Conservation (phyloP, 1,139 yeast genomes). For the Blastobotrys capitulatus region DNA sequence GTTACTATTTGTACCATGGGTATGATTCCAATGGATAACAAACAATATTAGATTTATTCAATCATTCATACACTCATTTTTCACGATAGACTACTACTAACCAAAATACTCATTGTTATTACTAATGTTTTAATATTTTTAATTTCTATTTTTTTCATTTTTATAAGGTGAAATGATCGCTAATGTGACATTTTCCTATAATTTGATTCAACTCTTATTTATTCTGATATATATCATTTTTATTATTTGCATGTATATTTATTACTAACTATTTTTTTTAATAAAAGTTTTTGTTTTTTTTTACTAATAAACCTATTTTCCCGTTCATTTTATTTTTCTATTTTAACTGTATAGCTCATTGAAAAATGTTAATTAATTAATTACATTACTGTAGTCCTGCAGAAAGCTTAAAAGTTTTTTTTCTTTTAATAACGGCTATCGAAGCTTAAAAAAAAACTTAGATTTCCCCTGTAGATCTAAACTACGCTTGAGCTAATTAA, state of each 20-base stretch:
- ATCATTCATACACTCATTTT: neutral
- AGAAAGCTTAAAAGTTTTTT: too few relatives aligned
- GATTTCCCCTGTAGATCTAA: too few relatives aligned
- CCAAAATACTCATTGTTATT: neutral
- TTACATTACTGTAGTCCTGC: too few relatives aligned
- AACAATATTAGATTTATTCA: neutral
- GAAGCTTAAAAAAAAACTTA: too few relatives aligned
- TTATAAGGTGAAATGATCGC: neutral
- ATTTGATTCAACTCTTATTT: conserved; percentile 3
- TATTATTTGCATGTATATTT: neutral
- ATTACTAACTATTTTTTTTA: neutral
- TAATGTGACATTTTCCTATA: neutral
- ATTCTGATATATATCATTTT: neutral
- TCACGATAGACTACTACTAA: neutral
- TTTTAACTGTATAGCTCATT: too few relatives aligned
- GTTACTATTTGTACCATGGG: conserved; percentile 7
- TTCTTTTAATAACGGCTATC: too few relatives aligned
- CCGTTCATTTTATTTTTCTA: too few relatives aligned
- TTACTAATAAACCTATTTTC: too few relatives aligned
- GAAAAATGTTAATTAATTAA: too few relatives aligned
- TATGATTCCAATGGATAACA: conserved; percentile 10
- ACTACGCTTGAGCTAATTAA: too few relatives aligned
- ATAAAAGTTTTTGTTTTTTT: conserved; percentile 1
- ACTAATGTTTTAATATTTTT: neutral
- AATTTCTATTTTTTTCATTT: neutral